Base-by-base conservation (phyloP, 108 stramenopile genomes). In the Pseudonitzschia multistriata region DNA sequence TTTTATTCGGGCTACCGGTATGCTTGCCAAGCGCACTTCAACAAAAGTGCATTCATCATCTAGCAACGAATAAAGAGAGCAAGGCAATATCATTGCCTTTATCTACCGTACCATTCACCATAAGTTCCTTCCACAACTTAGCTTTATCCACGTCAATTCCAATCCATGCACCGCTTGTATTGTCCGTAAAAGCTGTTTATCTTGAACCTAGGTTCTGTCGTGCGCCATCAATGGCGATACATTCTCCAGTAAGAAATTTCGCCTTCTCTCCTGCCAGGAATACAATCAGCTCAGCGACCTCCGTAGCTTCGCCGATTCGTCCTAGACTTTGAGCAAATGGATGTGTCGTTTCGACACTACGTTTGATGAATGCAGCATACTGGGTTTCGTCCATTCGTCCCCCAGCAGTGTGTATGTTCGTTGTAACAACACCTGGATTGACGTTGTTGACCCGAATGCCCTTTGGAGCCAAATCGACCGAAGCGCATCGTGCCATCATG, bases 371-470 rank as follows among this genome's bases (percentile, higher is more conserved):
- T 10, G 67, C 59, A 48, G 71, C 59, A 49, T 88, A 88, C 15
- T 73, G 72, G 64, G 83, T 80, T 8, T 88, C 87, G 30, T 64
- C 33, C 67, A 85, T 55, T 13, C 54, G 29, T n/a, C 82, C 87
- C 35, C 60, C 60, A 22, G 49, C 50, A 28, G 71, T 73, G 31
- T 88, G 87, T 14, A 88, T 33, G 64, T 84, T 81, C 21, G 87
- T 88, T 27, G 74, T 74, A 22, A 88, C 77, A 17, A 88, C 82
- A n/a, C 87, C 87, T 30, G 84, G 87, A 75, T 88, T 88, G 25
- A 88, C 84, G 21, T 73, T 62, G 52, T 88, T 88, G 53, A 84
- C 80, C 15, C 84, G 84, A 45, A 88, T 84, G 3, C 84, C 84
- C 73, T 74, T 49, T 21, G 68, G 73, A 11, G 87, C 87, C 71